Evolutionary conservation across 1,139 yeast genomes (phyloP).

Genomic region (Saccharomyces hybrid): DNA sequence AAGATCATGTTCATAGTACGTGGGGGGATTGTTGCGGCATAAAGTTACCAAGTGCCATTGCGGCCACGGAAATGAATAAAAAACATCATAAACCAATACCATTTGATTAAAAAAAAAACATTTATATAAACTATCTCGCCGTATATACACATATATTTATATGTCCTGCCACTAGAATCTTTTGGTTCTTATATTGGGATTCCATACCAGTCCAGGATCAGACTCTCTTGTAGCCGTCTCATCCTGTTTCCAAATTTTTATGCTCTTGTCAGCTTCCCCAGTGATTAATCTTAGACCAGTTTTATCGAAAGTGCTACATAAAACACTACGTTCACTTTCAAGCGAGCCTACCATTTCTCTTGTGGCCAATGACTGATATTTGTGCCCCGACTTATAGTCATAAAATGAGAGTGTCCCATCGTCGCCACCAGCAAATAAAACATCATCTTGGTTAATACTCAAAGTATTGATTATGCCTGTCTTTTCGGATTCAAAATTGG

Average conservation of each 20-base stretch:
- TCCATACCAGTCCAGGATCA: slow-evolving; percentile 46
- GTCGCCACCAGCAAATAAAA: slow-evolving; percentile 77
- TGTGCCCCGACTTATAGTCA: slow-evolving; percentile 67
- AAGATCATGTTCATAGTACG: slow-evolving; percentile 41
- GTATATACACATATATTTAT: neutral
- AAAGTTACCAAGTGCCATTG: slow-evolving; percentile 90
- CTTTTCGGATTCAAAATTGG: slow-evolving; percentile 42
- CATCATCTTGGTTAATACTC: slow-evolving; percentile 57
- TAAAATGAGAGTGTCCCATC: slow-evolving; percentile 71
- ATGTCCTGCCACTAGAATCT: slow-evolving; percentile 16
- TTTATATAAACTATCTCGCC: neutral
- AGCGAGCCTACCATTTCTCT: slow-evolving; percentile 62
- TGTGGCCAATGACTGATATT: slow-evolving; percentile 49
- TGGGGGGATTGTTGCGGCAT: slow-evolving; percentile 99
- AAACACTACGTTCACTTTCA: slow-evolving; percentile 60
- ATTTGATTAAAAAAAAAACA: slow-evolving; percentile 46
- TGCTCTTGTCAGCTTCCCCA: slow-evolving; percentile 84
- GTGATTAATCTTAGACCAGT: slow-evolving; percentile 78
- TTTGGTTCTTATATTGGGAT: slow-evolving; percentile 32
- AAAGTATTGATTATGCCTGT: slow-evolving; percentile 62
- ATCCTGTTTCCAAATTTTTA: slow-evolving; percentile 73
- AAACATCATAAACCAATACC: slow-evolving; percentile 49
- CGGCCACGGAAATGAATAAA: slow-evolving; percentile 59
- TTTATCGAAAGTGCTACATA: slow-evolving; percentile 67
- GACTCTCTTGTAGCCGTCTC: slow-evolving; percentile 39